Evolutionary conservation across 106 monocot genomes (phyloP), one percentile per base, ranked within the genome.

Genomic region (Posidonia australis): DNA sequence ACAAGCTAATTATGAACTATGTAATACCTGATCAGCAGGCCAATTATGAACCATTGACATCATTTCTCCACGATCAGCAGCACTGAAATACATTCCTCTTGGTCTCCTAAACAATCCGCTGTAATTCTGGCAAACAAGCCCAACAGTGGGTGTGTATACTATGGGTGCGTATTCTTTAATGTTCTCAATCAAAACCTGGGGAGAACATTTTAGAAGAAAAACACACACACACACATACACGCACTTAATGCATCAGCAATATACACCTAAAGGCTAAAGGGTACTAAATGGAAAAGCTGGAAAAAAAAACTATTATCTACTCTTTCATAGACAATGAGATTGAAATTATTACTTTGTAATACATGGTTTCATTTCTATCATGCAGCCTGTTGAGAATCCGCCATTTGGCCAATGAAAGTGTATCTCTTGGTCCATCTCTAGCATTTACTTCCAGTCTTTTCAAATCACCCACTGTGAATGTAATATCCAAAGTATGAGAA

Each of bases 41-140:
- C 96, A 90, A 67, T 90, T 98, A 64, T 98, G 90, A 46, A 98
- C 96, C 96, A 98, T 98, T 45, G 96, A 90, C 96, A 98, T 98
- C 96, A 98, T 98, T 67, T 98, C 90, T 18, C 96, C 96, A 66
- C 90, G 87, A 75, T 98, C 96, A 60, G 57, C 82, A 32, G 90
- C 90, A 79, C 96, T 90, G 65, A 98, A 98, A 42, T 87, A 98
- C 96, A 98, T 98, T 71, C 96, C 96, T 56, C 96, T 78, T n/a
- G 96, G 96, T 69, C 96, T 75, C 76, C 96, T 70, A 47, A 82
- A 98, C 41, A 98, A 70, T 41, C 90, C 96, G 77, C 96, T 90
- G 58, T 98, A 98, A 62, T 98, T 98, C 77, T 98, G 96, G 75
- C 96, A 98, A 62, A 90, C 96, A 67, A 87, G 90, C 17, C 96